Conservation (phyloP, 2,329 filamentous ascomycete species). For the Aspergillus sp. region DNA sequence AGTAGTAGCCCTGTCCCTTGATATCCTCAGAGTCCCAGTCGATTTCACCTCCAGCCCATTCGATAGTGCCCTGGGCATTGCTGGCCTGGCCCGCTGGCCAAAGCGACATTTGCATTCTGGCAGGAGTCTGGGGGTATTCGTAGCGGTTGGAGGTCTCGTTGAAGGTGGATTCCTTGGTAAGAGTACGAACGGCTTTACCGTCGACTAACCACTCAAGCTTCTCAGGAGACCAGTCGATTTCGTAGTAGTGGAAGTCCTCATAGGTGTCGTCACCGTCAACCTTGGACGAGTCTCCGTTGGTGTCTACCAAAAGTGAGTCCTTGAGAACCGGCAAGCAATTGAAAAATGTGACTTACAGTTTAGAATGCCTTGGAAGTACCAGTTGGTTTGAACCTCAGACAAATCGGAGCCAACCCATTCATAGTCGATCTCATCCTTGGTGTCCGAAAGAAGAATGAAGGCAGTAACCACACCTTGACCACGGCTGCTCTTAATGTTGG, state of each 20-base stretch:
- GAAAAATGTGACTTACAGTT: constrained; percentile 67
- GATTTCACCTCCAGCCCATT: constrained; percentile 88
- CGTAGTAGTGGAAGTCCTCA: constrained; percentile 80
- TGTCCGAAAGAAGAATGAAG: constrained; percentile 92
- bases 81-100: constrained; percentile 84
- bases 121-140: constrained; percentile 85
- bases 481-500: constrained; percentile 78
- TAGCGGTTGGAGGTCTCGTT: constrained; percentile 80
- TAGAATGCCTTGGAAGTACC: constrained; percentile 91
- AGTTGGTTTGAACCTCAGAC: constrained; percentile 82
- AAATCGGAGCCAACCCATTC: constrained; percentile 87
- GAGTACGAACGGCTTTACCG: constrained; percentile 70
- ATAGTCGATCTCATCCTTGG: constrained; percentile 98
- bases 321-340: not conserved
- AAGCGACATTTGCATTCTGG: constrained; percentile 88
- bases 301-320: constrained; percentile 52
- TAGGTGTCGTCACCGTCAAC: constrained; percentile 63
- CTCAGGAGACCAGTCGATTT: constrained; percentile 90
- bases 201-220: constrained; percentile 84
- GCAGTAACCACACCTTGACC: constrained; percentile 91
- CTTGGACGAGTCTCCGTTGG: constrained; percentile 71
- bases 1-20: constrained; percentile 83
- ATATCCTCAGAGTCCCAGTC: constrained; percentile 84
- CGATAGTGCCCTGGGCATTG: constrained; percentile 80
- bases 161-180: constrained; percentile 73